Conservation (phyloP, 2,329 filamentous ascomycete genomes). For the Colletotrichum chlorophyti region DNA sequence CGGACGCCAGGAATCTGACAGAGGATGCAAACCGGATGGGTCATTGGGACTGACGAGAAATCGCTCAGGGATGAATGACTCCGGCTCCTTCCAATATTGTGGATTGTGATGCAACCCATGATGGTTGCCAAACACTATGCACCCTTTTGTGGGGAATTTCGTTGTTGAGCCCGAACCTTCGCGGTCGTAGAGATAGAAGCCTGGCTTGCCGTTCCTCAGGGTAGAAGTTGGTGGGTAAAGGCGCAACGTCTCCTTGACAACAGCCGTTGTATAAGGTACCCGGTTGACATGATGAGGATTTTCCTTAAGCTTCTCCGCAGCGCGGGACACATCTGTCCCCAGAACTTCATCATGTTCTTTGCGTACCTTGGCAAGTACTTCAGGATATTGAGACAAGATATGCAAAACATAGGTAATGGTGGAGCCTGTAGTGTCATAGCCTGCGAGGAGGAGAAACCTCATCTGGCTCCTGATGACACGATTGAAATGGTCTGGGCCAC, state of each 20-base stretch:
- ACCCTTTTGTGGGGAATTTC: conserved; percentile 2
- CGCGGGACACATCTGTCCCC: conserved; percentile 45
- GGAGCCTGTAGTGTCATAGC: conserved; percentile 41
- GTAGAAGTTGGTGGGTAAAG: conserved; percentile 41
- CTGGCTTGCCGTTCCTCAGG: conserved; percentile 31
- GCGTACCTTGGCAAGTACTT: conserved; percentile 33
- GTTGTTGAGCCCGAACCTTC: neutral
- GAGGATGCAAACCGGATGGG: neutral
- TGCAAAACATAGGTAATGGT: conserved; percentile 34
- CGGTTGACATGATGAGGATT: conserved; percentile 55
- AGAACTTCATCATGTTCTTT: conserved; percentile 49
- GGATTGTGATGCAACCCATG: conserved; percentile 11
- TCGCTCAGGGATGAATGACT: neutral
- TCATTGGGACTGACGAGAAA: neutral
- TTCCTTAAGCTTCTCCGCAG: conserved; percentile 45
- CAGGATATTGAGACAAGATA: conserved; percentile 32
- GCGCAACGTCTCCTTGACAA: conserved; percentile 45
- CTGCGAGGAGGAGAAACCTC: conserved; percentile 40
- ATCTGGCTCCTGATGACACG: conserved; percentile 31
- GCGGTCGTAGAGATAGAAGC: neutral
- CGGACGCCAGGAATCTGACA: conserved; percentile 9
- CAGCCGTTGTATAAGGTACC: conserved; percentile 55
- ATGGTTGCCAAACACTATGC: conserved; percentile 11
- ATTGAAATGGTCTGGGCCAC: neutral
- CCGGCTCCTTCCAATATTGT: conserved; percentile 5